A percentile compares a stretch with the other conserved stretches of the same genome.
Conservation (phyloP, 306 rosid species). For the Morella rubra region DNA sequence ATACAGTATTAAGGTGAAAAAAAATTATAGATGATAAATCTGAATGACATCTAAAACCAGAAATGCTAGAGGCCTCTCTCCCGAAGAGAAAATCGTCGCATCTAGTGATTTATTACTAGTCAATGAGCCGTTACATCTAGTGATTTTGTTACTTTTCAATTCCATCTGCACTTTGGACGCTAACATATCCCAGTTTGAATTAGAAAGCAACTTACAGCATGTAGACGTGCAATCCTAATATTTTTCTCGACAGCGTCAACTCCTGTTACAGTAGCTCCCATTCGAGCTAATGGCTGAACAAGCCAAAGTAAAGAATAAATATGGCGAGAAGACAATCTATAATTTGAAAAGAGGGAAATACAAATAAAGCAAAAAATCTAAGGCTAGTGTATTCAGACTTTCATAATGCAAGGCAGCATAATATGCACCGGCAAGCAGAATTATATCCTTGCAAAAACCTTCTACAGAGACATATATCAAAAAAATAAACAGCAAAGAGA, state of each 20-base stretch:
- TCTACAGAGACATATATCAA: too few relatives aligned
- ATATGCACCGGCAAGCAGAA: constrained; percentile 15
- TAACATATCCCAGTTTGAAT: background rate
- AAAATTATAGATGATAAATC: background rate
- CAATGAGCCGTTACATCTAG: background rate
- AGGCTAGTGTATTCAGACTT: constrained; percentile 1
- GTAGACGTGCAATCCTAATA: constrained; percentile 82
- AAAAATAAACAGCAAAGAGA: too few relatives aligned
- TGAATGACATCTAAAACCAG: background rate
- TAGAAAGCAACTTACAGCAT: constrained; percentile 34
- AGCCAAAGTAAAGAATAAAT: constrained; percentile 20
- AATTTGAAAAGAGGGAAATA: background rate
- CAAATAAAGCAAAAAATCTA: constrained; percentile 3
- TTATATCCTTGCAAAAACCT: constrained; percentile 7
- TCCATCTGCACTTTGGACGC: background rate
- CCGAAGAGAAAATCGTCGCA: background rate
- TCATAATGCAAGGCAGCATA: constrained; percentile 6
- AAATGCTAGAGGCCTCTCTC: background rate
- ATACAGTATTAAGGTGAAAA: too few relatives aligned
- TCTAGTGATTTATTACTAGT: background rate
- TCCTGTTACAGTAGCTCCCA: constrained; percentile 93
- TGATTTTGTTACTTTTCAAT: background rate
- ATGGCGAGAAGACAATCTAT: constrained; percentile 14
- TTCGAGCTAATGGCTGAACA: constrained; percentile 79
- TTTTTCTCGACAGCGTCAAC: constrained; percentile 85